Conservation (phyloP, 768 basidiomycete genomes). For the Epithele typhae region DNA sequence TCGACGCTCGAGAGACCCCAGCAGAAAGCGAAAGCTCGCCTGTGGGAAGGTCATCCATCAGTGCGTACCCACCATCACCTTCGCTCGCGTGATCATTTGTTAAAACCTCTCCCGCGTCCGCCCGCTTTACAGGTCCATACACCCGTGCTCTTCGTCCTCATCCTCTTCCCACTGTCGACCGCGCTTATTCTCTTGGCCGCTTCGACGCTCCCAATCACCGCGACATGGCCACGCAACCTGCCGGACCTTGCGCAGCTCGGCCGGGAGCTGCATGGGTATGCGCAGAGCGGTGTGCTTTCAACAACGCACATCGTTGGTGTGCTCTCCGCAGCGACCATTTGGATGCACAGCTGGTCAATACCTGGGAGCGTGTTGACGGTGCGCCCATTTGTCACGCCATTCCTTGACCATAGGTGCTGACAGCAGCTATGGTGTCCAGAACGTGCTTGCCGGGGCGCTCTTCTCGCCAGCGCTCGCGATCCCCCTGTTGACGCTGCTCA, state of each 20-base stretch:
- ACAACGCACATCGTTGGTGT: constrained; percentile 78
- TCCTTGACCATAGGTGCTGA: constrained; percentile 10
- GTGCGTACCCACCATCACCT: constrained; percentile 27
- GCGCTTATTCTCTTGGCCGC: constrained; percentile 40
- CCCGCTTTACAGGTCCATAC: constrained; percentile 39
- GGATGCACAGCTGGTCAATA: constrained; percentile 98
- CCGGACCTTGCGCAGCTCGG: constrained; percentile 74
- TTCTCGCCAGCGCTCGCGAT: constrained; percentile 83
- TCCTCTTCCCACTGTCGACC: constrained; percentile 69
- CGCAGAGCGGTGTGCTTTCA: constrained; percentile 60
- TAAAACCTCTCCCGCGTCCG: constrained; percentile 9
- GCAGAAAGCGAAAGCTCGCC: constrained; percentile 33
- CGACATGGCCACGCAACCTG: constrained; percentile 72
- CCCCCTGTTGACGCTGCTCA: constrained; percentile 75
- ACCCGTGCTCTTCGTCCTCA: constrained; percentile 65
- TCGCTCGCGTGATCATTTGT: constrained; percentile 14
- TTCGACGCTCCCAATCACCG: constrained; percentile 62
- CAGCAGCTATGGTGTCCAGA: constrained; percentile 41
- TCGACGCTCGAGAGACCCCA: constrained; percentile 34
- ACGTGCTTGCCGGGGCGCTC: constrained; percentile 84
- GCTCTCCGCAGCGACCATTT: constrained; percentile 78
- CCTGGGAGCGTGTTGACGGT: constrained; percentile 94
- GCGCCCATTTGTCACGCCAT: constrained; percentile 25
- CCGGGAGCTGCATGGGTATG: constrained; percentile 71
- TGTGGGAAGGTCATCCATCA: constrained; percentile 32